These are phyloP conservation scores for Solanum tarijense DNA, from an alignment of 257 asterid genomes.

Conservation along the genomic window DNA sequence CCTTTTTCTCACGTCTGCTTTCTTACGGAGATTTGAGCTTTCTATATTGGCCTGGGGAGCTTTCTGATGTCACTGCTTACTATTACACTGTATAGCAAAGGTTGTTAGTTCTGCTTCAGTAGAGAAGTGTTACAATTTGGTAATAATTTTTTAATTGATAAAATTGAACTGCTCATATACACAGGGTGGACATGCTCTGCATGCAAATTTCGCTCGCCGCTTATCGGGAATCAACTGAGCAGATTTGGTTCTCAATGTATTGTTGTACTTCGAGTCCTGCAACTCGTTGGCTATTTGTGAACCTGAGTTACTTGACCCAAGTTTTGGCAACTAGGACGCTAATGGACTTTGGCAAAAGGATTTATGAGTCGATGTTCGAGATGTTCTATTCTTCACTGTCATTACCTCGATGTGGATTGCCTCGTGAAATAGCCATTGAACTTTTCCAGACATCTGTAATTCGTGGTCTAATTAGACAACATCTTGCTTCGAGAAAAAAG, in stretches of 20 bases:
- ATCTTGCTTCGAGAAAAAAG: neutral
- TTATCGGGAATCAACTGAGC: constrained; percentile 18
- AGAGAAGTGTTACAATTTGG: neutral
- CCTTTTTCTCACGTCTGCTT: neutral
- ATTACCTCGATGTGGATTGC: neutral
- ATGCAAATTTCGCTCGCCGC: constrained; percentile 51
- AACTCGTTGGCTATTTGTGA: neutral
- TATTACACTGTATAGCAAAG: neutral
- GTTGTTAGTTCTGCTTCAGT: neutral
- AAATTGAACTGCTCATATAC: neutral
- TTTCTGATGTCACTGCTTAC: neutral
- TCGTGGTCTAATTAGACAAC: neutral
- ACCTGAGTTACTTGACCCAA: neutral
- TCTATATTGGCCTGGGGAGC: neutral
- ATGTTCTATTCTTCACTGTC: neutral
- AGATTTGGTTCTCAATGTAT: neutral
- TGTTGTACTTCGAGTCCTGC: neutral
- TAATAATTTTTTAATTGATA: neutral
- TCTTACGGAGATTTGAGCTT: neutral
- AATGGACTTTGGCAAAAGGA: neutral
- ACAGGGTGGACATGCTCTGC: constrained; percentile 83
- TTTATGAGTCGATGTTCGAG: neutral
- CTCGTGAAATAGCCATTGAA: neutral
- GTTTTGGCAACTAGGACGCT: neutral
- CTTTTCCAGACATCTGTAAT: neutral